phyloP scores from a whole-genome alignment of 768 basidiomycete species.

The Phanerochaete sordida region DNA sequence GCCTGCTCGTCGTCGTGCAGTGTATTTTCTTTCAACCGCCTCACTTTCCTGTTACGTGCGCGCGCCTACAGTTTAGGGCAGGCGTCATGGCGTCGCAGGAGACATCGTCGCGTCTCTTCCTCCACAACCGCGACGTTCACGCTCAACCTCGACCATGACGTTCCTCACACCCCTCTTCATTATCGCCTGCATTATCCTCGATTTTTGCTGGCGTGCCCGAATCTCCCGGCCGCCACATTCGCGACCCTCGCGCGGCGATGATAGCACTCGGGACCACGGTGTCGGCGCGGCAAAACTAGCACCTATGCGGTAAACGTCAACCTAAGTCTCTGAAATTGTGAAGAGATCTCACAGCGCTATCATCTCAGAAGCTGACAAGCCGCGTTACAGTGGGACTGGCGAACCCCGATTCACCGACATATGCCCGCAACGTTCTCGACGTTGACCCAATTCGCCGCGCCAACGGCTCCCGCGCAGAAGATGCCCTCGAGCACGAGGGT shows the following conservation, averaged over 20 bases:
- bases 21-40: not conserved
- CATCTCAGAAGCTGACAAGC: not conserved
- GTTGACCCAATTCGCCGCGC: slow-evolving; percentile 10
- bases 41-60: not conserved
- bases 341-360: slow-evolving; percentile 5
- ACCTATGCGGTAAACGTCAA: slow-evolving; percentile 11
- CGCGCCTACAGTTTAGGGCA: slow-evolving; percentile 8
- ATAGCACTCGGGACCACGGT: not conserved
- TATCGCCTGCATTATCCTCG: not conserved
- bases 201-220: not conserved
- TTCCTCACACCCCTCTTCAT: not conserved
- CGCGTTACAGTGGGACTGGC: not conserved
- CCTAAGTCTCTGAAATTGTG: slow-evolving; percentile 5
- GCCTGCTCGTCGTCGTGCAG: not conserved
- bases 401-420: slow-evolving; percentile 15
- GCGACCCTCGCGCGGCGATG: not conserved
- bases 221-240: not conserved
- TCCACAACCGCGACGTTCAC: not conserved
- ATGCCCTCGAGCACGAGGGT: slow-evolving; percentile 5
- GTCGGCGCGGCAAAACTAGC: slow-evolving; percentile 6
- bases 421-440: slow-evolving; percentile 11
- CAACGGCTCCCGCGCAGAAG: slow-evolving; percentile 5
- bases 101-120: not conserved
- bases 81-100: not conserved
- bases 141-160: not conserved